Conservation (phyloP, 441 rosid species). For the Brassica hybrid region DNA sequence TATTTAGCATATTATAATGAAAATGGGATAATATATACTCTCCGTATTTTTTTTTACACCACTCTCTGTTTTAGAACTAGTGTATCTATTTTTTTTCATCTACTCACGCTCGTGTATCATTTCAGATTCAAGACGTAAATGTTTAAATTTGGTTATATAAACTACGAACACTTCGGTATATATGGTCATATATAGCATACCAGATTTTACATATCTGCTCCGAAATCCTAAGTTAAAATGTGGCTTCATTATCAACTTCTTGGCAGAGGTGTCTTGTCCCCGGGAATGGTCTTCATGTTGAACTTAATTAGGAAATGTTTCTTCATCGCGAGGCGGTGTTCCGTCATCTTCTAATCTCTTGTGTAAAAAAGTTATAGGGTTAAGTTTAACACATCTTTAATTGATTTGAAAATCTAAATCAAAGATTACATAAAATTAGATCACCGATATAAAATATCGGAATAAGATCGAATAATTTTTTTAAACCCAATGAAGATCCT, state of each 20-base stretch:
- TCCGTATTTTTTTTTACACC: neutral
- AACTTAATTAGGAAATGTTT: neutral
- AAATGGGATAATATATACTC: neutral
- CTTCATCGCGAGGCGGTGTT: neutral
- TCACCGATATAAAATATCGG: neutral
- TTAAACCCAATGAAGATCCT: neutral
- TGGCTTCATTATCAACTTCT: neutral
- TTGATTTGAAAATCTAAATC: too few relatives aligned
- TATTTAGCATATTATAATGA: constrained; percentile 10
- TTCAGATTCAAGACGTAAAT: constrained; percentile 33
- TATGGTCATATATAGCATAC: neutral
- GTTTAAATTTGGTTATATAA: neutral
- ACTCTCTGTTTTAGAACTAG: neutral
- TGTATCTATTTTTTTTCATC: neutral
- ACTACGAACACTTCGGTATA: neutral
- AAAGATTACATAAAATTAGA: too few relatives aligned
- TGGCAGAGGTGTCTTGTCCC: neutral
- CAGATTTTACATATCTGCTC: neutral
- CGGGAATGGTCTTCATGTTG: neutral
- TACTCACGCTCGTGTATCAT: constrained; percentile 12
- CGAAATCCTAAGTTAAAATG: neutral
- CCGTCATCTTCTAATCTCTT: neutral
- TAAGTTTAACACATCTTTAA: neutral
- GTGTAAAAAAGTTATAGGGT: neutral
- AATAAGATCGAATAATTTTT: too few relatives aligned